phyloP scores from a whole-genome alignment of 2,329 filamentous ascomycete species.

The Talaromyces sp. region DNA sequence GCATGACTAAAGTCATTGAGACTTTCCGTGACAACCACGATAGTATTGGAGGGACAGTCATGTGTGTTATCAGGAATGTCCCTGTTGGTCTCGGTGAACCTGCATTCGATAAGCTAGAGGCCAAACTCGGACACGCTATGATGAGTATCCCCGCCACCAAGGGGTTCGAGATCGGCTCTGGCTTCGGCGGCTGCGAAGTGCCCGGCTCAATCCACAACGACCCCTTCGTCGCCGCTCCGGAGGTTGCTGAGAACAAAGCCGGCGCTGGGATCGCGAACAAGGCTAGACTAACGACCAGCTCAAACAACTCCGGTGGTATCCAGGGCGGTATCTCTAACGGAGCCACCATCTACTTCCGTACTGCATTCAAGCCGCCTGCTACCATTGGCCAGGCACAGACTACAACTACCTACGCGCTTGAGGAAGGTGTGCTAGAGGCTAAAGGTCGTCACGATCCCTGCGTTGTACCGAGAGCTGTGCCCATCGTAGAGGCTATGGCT shows the following conservation, averaged over 20 bases:
- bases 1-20: conserved; percentile 77
- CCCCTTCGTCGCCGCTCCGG: conserved; percentile 64
- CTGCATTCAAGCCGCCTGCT: conserved; percentile 91
- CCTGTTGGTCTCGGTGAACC: conserved; percentile 88
- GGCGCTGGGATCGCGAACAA: conserved; percentile 18
- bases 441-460: conserved; percentile 95
- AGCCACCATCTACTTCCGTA: conserved; percentile 87
- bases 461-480: conserved; percentile 79
- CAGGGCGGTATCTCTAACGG: conserved; percentile 96
- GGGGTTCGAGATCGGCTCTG: conserved; percentile 91
- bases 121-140: conserved; percentile 87
- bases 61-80: conserved; percentile 83
- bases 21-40: conserved; percentile 74
- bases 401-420: conserved; percentile 74
- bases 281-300: conserved; percentile 74
- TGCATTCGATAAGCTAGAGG: conserved; percentile 93
- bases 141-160: conserved; percentile 92
- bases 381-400: conserved; percentile 87
- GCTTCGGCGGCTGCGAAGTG: conserved; percentile 81
- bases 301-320: conserved; percentile 91
- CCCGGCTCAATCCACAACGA: conserved; percentile 92
- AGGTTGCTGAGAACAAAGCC: conserved; percentile 18
- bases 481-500: conserved; percentile 77
- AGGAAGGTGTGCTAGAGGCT: conserved; percentile 74
- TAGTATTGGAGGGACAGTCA: conserved; percentile 91